These are phyloP conservation scores for Candida tropicalis DNA, from an alignment of 1,139 yeast genomes.

Conservation along the genomic window DNA sequence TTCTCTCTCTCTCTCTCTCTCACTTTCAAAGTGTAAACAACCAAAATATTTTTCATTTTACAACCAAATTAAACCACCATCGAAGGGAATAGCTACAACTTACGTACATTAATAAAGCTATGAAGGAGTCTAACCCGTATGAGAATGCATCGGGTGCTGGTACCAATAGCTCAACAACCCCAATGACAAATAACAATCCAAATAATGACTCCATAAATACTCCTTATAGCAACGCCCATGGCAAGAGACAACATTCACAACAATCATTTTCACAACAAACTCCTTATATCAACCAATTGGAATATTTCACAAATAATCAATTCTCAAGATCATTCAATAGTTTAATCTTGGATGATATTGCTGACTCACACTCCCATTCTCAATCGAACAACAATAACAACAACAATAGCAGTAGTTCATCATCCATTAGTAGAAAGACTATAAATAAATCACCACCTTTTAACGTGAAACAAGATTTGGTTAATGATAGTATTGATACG, in stretches of 20 bases:
- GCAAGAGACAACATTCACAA: conserved; percentile 2
- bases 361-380: not conserved
- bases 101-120: not conserved
- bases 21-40: conserved; percentile 6
- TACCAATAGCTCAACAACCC: conserved; percentile 5
- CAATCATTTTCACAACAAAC: conserved; percentile 12
- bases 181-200: conserved; percentile 5
- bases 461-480: conserved; percentile 37
- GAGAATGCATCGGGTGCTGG: conserved; percentile 3
- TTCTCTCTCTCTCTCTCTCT: not conserved
- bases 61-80: conserved; percentile 4
- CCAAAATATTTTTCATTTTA: conserved; percentile 4
- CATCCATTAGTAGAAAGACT: conserved; percentile 17
- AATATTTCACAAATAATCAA: conserved; percentile 43
- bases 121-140: conserved; percentile 8
- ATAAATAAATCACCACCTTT: conserved; percentile 50
- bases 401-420: not conserved
- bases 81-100: not conserved
- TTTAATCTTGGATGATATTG: conserved; percentile 42
- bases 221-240: conserved; percentile 5
- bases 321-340: conserved; percentile 50
- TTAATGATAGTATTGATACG: conserved; percentile 30
- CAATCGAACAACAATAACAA: not conserved
- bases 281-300: conserved; percentile 24
- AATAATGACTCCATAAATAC: conserved; percentile 6